Evolutionary conservation across 768 basidiomycete genomes (phyloP).

Genomic region (Clavulina sp.): DNA sequence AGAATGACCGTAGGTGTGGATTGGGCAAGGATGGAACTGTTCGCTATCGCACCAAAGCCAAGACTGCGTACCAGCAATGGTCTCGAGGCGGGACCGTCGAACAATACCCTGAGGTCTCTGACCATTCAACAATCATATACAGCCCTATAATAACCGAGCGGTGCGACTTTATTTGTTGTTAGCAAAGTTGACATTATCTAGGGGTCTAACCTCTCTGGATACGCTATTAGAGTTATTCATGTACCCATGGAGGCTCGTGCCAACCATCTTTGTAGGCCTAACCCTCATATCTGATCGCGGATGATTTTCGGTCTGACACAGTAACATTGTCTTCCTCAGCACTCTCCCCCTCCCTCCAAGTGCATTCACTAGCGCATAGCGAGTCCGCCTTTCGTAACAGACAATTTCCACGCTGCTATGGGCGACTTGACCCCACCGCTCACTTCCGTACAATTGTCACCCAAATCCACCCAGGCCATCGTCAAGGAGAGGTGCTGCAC

Average conservation of each 20-base stretch:
- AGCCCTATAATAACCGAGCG: too few species aligned
- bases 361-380: too few species aligned
- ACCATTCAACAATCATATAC: too few species aligned
- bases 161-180: too few species aligned
- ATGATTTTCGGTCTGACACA: too few species aligned
- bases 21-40: slow-evolving; percentile 24
- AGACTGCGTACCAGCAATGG: slow-evolving; percentile 2
- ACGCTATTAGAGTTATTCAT: too few species aligned
- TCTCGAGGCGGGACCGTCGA: slow-evolving; percentile 1
- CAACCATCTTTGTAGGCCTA: too few species aligned
- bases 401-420: slow-evolving; percentile 8
- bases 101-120: too few species aligned
- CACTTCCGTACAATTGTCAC: slow-evolving; percentile 54
- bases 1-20: slow-evolving; percentile 15
- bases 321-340: too few species aligned
- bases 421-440: slow-evolving; percentile 13
- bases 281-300: too few species aligned
- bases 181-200: not conserved
- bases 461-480: slow-evolving; percentile 27
- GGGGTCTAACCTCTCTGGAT: not conserved
- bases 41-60: slow-evolving; percentile 20
- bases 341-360: too few species aligned
- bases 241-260: too few species aligned
- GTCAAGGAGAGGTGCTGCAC: slow-evolving; percentile 30
- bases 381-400: not conserved